Base-by-base conservation (phyloP, 73 alveolate genomes). In the Uronychia setigera region DNA sequence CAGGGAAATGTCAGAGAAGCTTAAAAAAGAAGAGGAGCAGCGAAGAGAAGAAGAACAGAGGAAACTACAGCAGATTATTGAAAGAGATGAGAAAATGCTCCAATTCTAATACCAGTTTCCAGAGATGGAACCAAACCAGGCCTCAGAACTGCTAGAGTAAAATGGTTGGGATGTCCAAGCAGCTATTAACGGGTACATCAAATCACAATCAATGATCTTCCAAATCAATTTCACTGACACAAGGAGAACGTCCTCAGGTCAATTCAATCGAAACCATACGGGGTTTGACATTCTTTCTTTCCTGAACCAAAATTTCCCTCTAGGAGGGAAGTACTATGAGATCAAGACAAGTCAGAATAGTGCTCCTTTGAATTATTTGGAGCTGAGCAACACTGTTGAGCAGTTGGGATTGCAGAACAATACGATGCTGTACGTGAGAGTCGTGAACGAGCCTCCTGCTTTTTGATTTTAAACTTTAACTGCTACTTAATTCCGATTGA, bases 311-410 rank as follows among this genome's bases (percentile, higher is more conserved):
- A 46, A 46, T 19, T 46, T 46, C 67, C 67, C 67, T 19, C 67
- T 46, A 5, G n/a, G 19, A 46, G 67, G 81, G 81, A 28, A 76
- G 81, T 76, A 76, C 81, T 46, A 46, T 19, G 67, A 46, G 67
- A 46, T 46, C 5, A 46, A 46, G 19, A 46, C 67, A 19, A 46
- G 67, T 19, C 19, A 46, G 67, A 46, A 46, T 46, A 19, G 67
- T 19, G 67, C 67, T 11, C 67, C 67, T 11, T 46, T 46, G 67
- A 46, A 46, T 19, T 46, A 46, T 46, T 19, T 46, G 67, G n/a
- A 46, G 67, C 67, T 46, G 67, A 11, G n/a, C 67, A 46, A 46
- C 67, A 46, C 67, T 5, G 67, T 46, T 19, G 67, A 46, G n/a
- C 67, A 11, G 67, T 19, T 46, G 67, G 67, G 67, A 19, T 19